Evolutionary conservation across 345 rosid genomes (phyloP).

Genomic region (Chamaenerion angustifolium): DNA sequence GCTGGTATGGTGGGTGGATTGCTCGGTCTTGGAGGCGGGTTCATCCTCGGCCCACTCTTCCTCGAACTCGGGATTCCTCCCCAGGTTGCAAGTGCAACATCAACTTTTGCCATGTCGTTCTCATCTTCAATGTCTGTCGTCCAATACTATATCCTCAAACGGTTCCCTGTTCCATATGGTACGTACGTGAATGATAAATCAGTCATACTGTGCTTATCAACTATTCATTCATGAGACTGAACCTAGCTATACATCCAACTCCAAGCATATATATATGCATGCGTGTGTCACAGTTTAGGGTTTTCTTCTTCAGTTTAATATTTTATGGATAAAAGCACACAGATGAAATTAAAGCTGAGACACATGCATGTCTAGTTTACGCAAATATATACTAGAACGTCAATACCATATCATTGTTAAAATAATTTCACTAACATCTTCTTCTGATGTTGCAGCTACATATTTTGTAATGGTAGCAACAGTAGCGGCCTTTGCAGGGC

Average conservation of each 20-base stretch:
- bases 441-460: constrained; percentile 27
- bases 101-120: constrained; percentile 54
- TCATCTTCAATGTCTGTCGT: constrained; percentile 69
- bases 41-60: constrained; percentile 63
- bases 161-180: constrained; percentile 62
- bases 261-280: no score
- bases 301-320: no score
- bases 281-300: no score
- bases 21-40: constrained; percentile 67
- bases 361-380: no score
- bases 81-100: constrained; percentile 75
- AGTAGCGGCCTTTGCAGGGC: constrained; percentile 46
- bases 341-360: no score
- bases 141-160: constrained; percentile 45
- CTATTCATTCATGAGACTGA: no score
- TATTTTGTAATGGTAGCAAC: constrained; percentile 43
- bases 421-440: neutral
- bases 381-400: no score
- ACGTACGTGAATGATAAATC: no score
- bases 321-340: no score
- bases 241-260: no score
- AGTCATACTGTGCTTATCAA: no score
- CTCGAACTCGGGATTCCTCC: constrained; percentile 67
- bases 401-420: no score
- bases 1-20: constrained; percentile 68